Evolutionary conservation across 345 rosid genomes (phyloP).

Genomic region (Zanthoxylum bungeanum): DNA sequence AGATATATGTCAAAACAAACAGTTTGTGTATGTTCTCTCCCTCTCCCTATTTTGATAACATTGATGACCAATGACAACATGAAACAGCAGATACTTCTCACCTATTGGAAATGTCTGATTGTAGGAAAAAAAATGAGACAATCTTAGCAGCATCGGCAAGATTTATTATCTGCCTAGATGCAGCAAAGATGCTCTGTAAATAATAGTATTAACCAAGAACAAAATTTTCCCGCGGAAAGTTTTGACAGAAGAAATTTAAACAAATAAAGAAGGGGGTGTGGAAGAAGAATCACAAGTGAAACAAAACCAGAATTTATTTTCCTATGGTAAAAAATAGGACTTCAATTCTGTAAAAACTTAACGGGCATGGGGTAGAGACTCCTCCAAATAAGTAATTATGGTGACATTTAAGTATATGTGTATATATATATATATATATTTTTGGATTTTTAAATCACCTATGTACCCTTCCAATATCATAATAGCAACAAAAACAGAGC

Average conservation of each 20-base stretch:
- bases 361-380: neutral
- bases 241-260: neutral
- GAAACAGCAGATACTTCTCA: neutral
- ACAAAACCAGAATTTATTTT: neutral
- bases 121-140: neutral
- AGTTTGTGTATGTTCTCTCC: neutral
- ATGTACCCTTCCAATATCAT: neutral
- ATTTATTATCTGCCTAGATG: neutral
- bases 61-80: neutral
- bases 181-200: neutral
- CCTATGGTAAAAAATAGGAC: neutral
- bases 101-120: neutral
- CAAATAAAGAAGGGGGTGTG: neutral
- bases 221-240: neutral
- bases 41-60: neutral
- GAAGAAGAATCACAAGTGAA: neutral
- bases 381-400: neutral
- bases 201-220: neutral
- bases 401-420: no score
- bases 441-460: neutral
- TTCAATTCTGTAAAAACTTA: neutral
- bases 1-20: constrained; percentile 18
- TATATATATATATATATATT: neutral
- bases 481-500: neutral
- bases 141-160: neutral